Conservation (phyloP, 106 monocot genomes). For the Gastrodia elata region DNA sequence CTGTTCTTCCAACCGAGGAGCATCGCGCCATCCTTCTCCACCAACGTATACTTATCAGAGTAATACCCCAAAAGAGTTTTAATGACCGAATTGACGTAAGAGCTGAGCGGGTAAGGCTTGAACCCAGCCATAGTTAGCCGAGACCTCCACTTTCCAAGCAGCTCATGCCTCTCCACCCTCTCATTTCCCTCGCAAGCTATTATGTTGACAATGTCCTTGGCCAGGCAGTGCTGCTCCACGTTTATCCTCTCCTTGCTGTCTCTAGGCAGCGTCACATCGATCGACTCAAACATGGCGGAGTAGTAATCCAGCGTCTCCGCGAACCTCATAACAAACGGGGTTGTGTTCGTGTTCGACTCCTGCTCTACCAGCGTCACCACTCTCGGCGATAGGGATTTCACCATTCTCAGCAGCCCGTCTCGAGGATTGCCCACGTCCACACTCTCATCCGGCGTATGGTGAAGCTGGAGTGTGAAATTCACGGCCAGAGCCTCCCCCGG, state of each 20-base stretch:
- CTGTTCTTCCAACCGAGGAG: constrained; percentile 88
- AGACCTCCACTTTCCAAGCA: constrained; percentile 82
- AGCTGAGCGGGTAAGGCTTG: constrained; percentile 62
- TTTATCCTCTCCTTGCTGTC: constrained; percentile 58
- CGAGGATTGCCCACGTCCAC: constrained; percentile 84
- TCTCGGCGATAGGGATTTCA: constrained; percentile 71
- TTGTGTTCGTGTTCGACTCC: constrained; percentile 83
- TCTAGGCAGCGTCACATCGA: constrained; percentile 53
- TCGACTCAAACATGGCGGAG: constrained; percentile 77
- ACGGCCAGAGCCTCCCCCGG: constrained; percentile 72
- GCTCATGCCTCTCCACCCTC: constrained; percentile 81
- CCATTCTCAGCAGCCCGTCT: constrained; percentile 82
- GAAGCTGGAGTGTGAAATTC: constrained; percentile 76
- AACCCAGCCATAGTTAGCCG: constrained; percentile 89
- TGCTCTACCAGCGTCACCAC: constrained; percentile 84
- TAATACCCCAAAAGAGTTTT: constrained; percentile 49
- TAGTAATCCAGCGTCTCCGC: constrained; percentile 79
- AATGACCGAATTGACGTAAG: constrained; percentile 80
- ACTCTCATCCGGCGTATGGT: constrained; percentile 90
- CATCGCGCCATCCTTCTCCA: constrained; percentile 79
- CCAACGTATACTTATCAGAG: constrained; percentile 63
- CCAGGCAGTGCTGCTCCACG: constrained; percentile 90
- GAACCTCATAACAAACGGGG: constrained; percentile 73
- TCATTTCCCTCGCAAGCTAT: constrained; percentile 89
- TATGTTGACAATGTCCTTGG: constrained; percentile 87